Evolutionary conservation across 1,284 basidiomycete genomes (phyloP).

Genomic region (Trichosporon sp.): DNA sequence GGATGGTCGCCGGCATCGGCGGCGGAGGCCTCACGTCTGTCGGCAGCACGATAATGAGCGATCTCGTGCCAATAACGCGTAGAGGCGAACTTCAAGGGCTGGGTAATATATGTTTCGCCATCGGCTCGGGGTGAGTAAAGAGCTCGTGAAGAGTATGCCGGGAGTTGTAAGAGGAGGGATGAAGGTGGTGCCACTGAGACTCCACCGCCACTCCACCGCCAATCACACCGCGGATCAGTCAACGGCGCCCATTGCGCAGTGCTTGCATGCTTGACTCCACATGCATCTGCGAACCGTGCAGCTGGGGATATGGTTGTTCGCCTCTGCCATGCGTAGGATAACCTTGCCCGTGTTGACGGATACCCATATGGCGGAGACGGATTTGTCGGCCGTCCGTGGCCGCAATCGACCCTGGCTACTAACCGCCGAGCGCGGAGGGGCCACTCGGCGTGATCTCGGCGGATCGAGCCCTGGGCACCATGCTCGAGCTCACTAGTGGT

Average conservation of each 20-base stretch:
- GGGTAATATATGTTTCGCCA: constrained; percentile 66
- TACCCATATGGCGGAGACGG: too few species aligned
- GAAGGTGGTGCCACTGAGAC: too few species aligned
- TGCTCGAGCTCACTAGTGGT: background rate
- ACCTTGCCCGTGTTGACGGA: too few species aligned
- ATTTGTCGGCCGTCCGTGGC: too few species aligned
- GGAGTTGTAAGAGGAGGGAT: too few species aligned
- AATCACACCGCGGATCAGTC: background rate
- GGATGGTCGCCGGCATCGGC: constrained; percentile 82
- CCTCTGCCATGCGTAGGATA: too few species aligned
- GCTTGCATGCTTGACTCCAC: background rate
- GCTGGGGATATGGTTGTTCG: too few species aligned
- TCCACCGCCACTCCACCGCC: too few species aligned
- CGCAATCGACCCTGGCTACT: too few species aligned
- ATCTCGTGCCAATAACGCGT: constrained; percentile 63
- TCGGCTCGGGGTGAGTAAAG: constrained; percentile 53
- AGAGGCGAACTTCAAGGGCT: constrained; percentile 83
- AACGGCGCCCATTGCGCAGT: background rate
- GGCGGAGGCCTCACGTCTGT: constrained; percentile 63
- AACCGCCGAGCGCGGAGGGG: too few species aligned
- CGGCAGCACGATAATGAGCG: constrained; percentile 42
- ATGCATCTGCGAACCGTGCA: background rate
- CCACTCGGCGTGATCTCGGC: too few species aligned
- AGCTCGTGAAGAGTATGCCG: background rate
- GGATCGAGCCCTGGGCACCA: too few species aligned